Conservation (phyloP, 1,284 basidiomycete species). For the Kalmanozyma brasiliensis region DNA sequence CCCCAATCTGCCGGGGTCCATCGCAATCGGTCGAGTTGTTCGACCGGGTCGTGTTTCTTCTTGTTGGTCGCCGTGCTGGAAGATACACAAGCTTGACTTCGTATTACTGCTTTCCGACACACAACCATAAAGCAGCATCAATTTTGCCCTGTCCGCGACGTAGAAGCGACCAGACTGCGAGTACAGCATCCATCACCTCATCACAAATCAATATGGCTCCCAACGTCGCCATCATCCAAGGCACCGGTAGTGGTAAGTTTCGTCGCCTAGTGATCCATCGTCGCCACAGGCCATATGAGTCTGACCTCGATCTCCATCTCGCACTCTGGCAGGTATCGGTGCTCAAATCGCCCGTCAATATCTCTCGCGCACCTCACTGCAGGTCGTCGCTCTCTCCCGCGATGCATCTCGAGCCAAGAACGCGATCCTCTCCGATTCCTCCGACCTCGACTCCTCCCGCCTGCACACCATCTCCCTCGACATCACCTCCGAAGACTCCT, state of each 20-base stretch:
- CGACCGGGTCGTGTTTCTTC: too few relatives aligned
- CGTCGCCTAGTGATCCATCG: too few relatives aligned
- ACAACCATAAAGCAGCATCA: background rate
- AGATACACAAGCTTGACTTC: too few relatives aligned
- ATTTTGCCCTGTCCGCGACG: background rate
- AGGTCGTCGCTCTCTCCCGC: slow-evolving; percentile 70
- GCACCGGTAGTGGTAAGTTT: slow-evolving; percentile 49
- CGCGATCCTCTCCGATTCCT: slow-evolving; percentile 58
- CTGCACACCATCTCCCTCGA: slow-evolving; percentile 69
- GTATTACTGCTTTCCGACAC: background rate
- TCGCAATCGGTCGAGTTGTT: background rate
- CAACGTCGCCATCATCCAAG: slow-evolving; percentile 61
- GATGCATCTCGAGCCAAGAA: slow-evolving; percentile 62
- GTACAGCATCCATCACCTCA: background rate
- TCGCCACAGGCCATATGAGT: background rate
- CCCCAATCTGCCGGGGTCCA: background rate
- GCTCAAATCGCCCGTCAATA: slow-evolving; percentile 54
- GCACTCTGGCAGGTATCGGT: slow-evolving; percentile 41
- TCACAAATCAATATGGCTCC: slow-evolving; percentile 25
- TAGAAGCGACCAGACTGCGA: background rate
- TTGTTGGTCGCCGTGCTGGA: background rate
- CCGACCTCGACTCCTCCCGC: slow-evolving; percentile 52
- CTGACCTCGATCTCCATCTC: background rate
- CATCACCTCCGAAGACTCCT: slow-evolving; percentile 68
- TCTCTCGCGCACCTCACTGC: slow-evolving; percentile 68